Conservation (phyloP, 192 early-diverging fungal genomes). For the Obelidium mucronatum region DNA sequence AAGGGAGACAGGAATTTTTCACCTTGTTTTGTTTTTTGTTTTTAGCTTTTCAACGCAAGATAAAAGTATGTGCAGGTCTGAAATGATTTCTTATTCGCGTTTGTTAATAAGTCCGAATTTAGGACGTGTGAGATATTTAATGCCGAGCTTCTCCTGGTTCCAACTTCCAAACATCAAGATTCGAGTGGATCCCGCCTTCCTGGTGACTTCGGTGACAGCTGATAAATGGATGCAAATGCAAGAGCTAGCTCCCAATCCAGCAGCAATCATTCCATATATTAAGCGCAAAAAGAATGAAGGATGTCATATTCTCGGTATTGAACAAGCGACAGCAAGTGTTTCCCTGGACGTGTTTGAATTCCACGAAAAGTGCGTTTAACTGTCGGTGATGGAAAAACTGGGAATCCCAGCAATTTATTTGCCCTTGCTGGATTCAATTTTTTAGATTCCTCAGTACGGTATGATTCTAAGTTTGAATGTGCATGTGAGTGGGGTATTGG, state of each 20-base stretch:
- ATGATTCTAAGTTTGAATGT: conserved; percentile 65
- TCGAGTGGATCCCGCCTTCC: conserved; percentile 57
- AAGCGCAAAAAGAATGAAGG: conserved; percentile 56
- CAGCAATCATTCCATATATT: conserved; percentile 39
- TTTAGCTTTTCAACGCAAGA: too few species aligned
- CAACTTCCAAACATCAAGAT: conserved; percentile 44
- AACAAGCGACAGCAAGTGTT: conserved; percentile 66
- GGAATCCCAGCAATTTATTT: conserved; percentile 64
- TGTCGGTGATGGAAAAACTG: conserved; percentile 62
- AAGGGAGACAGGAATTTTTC: too few species aligned
- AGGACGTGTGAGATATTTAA: conserved; percentile 73
- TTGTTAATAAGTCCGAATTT: conserved; percentile 19
- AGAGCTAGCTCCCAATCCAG: conserved; percentile 38
- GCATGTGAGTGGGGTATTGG: conserved; percentile 65
- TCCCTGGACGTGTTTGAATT: conserved; percentile 59
- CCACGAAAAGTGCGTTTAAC: conserved; percentile 57
- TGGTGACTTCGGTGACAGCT: conserved; percentile 58
- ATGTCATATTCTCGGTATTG: conserved; percentile 62
- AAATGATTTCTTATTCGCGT: not conserved
- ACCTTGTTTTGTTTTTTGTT: too few species aligned
- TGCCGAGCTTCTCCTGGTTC: conserved; percentile 55
- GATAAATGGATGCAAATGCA: conserved; percentile 70
- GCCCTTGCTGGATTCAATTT: conserved; percentile 56
- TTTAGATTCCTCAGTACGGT: conserved; percentile 71
- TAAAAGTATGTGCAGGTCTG: too few species aligned